Evolutionary conservation across 768 basidiomycete genomes (phyloP), one percentile per base, ranked within the genome.

Genomic region (Trametes sanguinea): DNA sequence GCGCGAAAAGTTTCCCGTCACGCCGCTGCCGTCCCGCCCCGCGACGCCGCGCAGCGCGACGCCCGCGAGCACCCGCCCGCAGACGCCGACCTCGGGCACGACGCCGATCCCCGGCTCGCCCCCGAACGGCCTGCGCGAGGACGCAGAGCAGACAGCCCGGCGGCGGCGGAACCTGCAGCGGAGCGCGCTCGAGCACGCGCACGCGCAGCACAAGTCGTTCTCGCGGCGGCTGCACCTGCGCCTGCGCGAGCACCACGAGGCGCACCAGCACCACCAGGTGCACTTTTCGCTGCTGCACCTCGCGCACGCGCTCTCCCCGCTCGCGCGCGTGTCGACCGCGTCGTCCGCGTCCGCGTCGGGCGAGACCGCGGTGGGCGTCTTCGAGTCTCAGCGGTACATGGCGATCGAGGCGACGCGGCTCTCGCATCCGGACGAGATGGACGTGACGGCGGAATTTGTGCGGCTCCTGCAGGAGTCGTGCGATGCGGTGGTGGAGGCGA

Each of bases 361-460:
- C 22, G 86, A 90, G 67, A 75, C 79, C 32, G 81, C 81, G 0
- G 90, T 91, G 0, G 90, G 88, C 2, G 84, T 89, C 13, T 91
- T 91, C 61, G 89, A 91, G 74, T 83, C 83, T 2, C 85, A 89
- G 66, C 74, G 83, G 32, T 91, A 90, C 69, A 75, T 90, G 59
- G 83, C 90, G 63, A 75, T 91, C 2, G 89, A 91, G 68, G 80
- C 82, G 30, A 81, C 74, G 35, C 73, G 81, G 42, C 71, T 86
- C 39, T 71, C 74, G 35, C 84, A 87, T 61, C 84, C 83, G 1
- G 70, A 80, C 58, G 74, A 76, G 2, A 77, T 77, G 14, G 71
- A 71, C 16, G 77, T 81, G 53, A 80, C 81, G 4, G 74, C 75
- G 44, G 73, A 74, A 54, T 78, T 80, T 29, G 78, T 77, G 5